Conservation (phyloP, 2,329 filamentous ascomycete genomes). For the Lasiodiplodia gonubiensis region DNA sequence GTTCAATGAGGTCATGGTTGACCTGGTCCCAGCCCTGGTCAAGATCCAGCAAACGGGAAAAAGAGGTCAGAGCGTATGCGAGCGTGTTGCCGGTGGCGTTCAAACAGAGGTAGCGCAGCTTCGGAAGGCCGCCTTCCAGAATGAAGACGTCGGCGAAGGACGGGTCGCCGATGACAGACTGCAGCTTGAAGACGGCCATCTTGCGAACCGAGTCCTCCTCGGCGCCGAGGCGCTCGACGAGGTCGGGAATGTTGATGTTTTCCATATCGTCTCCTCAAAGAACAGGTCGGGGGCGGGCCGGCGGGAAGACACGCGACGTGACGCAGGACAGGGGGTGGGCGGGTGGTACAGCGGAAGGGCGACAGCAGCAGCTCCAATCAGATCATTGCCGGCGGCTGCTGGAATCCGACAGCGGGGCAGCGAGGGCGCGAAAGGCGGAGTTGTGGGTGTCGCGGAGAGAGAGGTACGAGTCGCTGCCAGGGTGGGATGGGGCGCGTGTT, state of each 20-base stretch:
- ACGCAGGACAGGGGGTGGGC: constrained; percentile 19
- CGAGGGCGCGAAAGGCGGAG: background rate
- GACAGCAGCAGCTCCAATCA: constrained; percentile 16
- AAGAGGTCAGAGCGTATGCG: constrained; percentile 90
- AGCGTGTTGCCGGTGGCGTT: constrained; percentile 89
- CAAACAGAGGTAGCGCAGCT: constrained; percentile 83
- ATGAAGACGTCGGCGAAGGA: constrained; percentile 98
- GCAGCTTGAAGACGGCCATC: constrained; percentile 98
- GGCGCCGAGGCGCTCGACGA: constrained; percentile 64
- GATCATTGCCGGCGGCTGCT: constrained; percentile 22
- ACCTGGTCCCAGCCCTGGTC: constrained; percentile 98
- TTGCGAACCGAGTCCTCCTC: constrained; percentile 90
- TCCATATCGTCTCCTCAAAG: constrained; percentile 51
- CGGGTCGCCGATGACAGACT: constrained; percentile 92
- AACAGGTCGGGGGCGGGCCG: constrained; percentile 13
- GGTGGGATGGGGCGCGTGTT: constrained; percentile 4
- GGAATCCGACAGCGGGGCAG: constrained; percentile 1
- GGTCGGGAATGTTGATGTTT: constrained; percentile 60
- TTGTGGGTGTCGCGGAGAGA: constrained; percentile 12
- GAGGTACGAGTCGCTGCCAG: background rate
- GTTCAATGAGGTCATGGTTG: constrained; percentile 71
- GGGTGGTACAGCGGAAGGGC: background rate
- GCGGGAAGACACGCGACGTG: constrained; percentile 17
- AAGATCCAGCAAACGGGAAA: constrained; percentile 86
- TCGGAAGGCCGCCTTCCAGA: constrained; percentile 79